phyloP scores from a whole-genome alignment of 2,329 filamentous ascomycete species.

The Diaporthe sp. region DNA sequence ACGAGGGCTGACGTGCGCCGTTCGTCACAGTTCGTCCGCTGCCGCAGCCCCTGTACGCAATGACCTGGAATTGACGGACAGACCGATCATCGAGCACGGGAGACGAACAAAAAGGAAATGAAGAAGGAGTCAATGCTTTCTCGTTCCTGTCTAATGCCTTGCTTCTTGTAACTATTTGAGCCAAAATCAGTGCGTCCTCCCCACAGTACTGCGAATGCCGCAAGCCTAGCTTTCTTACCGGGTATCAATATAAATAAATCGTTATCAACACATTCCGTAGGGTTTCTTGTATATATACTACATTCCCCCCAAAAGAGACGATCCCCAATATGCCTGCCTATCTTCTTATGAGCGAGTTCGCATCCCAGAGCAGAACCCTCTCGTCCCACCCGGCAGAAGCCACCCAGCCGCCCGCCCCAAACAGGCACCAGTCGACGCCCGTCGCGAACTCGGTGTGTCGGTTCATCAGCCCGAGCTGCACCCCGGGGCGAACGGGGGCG shows the following conservation, averaged over 20 bases:
- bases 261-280: slow-evolving; percentile 1
- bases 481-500: slow-evolving; percentile 65
- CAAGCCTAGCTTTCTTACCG: slow-evolving; percentile 16
- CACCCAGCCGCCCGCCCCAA: slow-evolving; percentile 95
- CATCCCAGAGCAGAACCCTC: slow-evolving; percentile 91
- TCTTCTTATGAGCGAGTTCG: slow-evolving; percentile 63
- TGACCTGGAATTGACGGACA: neutral
- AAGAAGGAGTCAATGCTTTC: neutral
- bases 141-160: slow-evolving; percentile 19
- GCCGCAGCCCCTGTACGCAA: slow-evolving; percentile 17
- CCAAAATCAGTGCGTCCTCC: slow-evolving; percentile 21
- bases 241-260: slow-evolving; percentile 38
- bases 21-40: slow-evolving; percentile 6
- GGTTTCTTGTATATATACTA: slow-evolving; percentile 19
- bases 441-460: slow-evolving; percentile 96
- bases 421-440: slow-evolving; percentile 97
- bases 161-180: slow-evolving; percentile 20
- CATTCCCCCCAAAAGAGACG: neutral
- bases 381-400: slow-evolving; percentile 97
- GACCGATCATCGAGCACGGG: neutral
- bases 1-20: slow-evolving; percentile 19
- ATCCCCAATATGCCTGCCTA: slow-evolving; percentile 23
- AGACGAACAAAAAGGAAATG: neutral
- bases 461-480: slow-evolving; percentile 89
- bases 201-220: slow-evolving; percentile 20